A percentile compares a stretch with the other conserved stretches of the same genome.
phyloP scores from a whole-genome alignment of 2,329 filamentous ascomycete species.

The Coniochaeta prunicola region DNA sequence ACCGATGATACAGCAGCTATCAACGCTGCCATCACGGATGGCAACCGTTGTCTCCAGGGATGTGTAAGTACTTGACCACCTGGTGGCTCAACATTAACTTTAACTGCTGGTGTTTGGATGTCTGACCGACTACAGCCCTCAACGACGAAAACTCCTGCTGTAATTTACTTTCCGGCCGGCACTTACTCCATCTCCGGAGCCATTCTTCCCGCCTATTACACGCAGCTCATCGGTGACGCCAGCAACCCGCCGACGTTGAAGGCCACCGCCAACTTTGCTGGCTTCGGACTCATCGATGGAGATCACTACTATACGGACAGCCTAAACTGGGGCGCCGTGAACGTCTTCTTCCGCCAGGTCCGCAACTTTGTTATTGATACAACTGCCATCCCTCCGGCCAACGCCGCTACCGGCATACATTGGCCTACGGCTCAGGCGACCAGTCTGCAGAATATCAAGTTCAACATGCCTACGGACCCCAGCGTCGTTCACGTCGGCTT shows the following conservation, averaged over 20 bases:
- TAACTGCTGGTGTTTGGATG: neutral
- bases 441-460: constrained; percentile 49
- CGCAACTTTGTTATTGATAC: constrained; percentile 53
- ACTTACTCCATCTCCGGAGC: constrained; percentile 67
- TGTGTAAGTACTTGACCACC: constrained; percentile 25
- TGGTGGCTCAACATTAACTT: neutral
- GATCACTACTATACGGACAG: constrained; percentile 36
- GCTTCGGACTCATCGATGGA: constrained; percentile 40
- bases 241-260: constrained; percentile 39
- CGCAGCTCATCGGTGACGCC: constrained; percentile 68
- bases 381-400: constrained; percentile 40
- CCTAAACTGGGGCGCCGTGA: constrained; percentile 46
- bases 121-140: constrained; percentile 21
- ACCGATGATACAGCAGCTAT: constrained; percentile 40
- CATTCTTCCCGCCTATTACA: constrained; percentile 72
- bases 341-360: constrained; percentile 53
- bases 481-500: constrained; percentile 45
- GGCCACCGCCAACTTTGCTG: constrained; percentile 42
- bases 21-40: constrained; percentile 32
- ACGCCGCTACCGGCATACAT: constrained; percentile 50
- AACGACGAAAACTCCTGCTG: constrained; percentile 30
- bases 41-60: constrained; percentile 31
- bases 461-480: constrained; percentile 37
- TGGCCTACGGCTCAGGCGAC: constrained; percentile 64
- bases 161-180: constrained; percentile 36